Evolutionary conservation across 306 rosid genomes (phyloP).

Genomic region (Rosa lucieae): DNA sequence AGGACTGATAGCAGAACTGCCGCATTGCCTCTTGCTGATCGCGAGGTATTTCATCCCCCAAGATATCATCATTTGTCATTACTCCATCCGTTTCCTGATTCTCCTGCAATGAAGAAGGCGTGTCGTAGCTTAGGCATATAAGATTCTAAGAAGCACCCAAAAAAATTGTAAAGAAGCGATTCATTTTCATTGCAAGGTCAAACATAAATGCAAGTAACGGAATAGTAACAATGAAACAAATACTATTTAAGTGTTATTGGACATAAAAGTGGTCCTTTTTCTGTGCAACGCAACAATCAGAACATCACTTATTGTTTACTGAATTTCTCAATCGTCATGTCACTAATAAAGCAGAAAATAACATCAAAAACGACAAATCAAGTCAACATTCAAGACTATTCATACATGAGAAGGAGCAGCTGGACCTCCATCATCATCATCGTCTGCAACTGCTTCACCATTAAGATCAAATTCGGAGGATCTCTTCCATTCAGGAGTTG

Average conservation of each 20-base stretch:
- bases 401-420: slow-evolving; percentile 73
- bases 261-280: not conserved
- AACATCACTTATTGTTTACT: not conserved
- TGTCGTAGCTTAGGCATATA: slow-evolving; percentile 12
- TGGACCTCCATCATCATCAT: slow-evolving; percentile 76
- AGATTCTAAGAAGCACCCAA: not conserved
- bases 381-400: slow-evolving; percentile 32
- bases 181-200: not conserved
- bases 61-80: slow-evolving; percentile 93
- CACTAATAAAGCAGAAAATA: slow-evolving; percentile 24
- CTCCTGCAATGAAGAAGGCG: slow-evolving; percentile 49
- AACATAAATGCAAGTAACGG: not conserved
- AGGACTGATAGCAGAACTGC: slow-evolving; percentile 93
- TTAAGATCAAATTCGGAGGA: slow-evolving; percentile 95
- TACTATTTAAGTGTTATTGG: not conserved
- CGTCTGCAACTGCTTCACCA: slow-evolving; percentile 94
- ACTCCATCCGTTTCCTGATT: slow-evolving; percentile 47
- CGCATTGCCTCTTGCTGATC: slow-evolving; percentile 90
- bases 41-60: slow-evolving; percentile 95
- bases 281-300: not conserved
- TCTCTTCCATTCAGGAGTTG: slow-evolving; percentile 98
- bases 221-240: not conserved
- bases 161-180: not conserved
- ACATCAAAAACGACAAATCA: slow-evolving; percentile 2
- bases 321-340: slow-evolving; percentile 2